phyloP scores from a whole-genome alignment of 495 filamentous ascomycete species.

The Penicillium waksmanii region DNA sequence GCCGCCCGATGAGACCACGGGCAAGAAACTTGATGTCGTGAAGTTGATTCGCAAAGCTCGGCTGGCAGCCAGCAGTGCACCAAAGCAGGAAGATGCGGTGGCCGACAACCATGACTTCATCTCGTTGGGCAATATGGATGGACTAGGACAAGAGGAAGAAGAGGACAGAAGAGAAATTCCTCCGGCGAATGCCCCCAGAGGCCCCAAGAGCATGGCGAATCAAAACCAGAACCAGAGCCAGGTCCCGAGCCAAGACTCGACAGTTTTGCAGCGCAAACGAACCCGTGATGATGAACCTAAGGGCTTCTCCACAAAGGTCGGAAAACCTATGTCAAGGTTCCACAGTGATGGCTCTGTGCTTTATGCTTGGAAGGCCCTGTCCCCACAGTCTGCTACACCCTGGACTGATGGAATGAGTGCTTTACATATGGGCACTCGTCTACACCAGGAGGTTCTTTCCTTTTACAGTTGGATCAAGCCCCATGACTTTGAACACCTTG shows the following conservation, averaged over 20 bases:
- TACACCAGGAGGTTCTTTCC: slow-evolving; percentile 86
- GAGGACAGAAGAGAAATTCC: slow-evolving; percentile 20
- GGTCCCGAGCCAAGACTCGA: neutral
- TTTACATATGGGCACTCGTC: slow-evolving; percentile 46
- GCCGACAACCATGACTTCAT: slow-evolving; percentile 79
- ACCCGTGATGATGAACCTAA: slow-evolving; percentile 72
- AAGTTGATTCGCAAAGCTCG: slow-evolving; percentile 86
- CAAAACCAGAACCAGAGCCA: neutral
- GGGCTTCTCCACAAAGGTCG: slow-evolving; percentile 41
- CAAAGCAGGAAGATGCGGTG: slow-evolving; percentile 53
- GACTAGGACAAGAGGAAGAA: neutral
- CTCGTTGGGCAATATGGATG: slow-evolving; percentile 67
- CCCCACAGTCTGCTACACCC: slow-evolving; percentile 56
- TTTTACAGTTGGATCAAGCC: slow-evolving; percentile 86
- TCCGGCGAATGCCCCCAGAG: slow-evolving; percentile 42
- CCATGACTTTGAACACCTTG: slow-evolving; percentile 69
- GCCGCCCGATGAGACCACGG: slow-evolving; percentile 64
- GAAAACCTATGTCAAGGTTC: slow-evolving; percentile 49
- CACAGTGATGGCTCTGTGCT: slow-evolving; percentile 53
- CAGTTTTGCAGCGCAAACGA: slow-evolving; percentile 54
- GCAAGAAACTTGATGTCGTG: slow-evolving; percentile 80
- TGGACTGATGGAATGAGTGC: slow-evolving; percentile 54
- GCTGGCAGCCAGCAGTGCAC: slow-evolving; percentile 44
- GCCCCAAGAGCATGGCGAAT: slow-evolving; percentile 22
- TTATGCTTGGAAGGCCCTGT: slow-evolving; percentile 57